phyloP scores from a whole-genome alignment of 371 early-diverging fungal species.

The Batrachochytrium dendrobatidis region DNA sequence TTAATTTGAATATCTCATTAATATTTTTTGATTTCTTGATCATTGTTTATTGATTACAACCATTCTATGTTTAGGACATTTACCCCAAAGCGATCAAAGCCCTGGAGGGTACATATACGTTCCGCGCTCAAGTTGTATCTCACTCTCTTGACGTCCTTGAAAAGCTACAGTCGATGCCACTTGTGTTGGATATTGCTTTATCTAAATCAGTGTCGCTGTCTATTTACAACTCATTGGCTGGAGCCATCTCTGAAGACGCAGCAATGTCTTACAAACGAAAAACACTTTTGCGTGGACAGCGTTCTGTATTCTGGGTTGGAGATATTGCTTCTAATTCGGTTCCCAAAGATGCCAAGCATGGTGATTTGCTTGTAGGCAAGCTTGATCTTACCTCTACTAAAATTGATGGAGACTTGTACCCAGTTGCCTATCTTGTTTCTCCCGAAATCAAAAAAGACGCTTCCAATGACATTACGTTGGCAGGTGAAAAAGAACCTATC shows the following conservation, averaged over 20 bases:
- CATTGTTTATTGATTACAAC: not conserved
- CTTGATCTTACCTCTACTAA: conserved; percentile 44
- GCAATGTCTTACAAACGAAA: conserved; percentile 16
- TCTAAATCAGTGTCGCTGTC: conserved; percentile 50
- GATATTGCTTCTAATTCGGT: conserved; percentile 34
- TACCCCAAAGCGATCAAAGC: conserved; percentile 65
- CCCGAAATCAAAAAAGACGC: conserved; percentile 28
- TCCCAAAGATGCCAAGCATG: conserved; percentile 68
- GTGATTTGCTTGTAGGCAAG: conserved; percentile 71
- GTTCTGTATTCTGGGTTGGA: conserved; percentile 39
- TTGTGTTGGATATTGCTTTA: conserved; percentile 57
- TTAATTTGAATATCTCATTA: too few relatives aligned
- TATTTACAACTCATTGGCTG: conserved; percentile 47
- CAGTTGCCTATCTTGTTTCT: conserved; percentile 49
- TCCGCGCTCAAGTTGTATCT: conserved; percentile 70
- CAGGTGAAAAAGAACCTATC: conserved; percentile 42
- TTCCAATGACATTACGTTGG: not conserved
- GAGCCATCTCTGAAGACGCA: conserved; percentile 30
- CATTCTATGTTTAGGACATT: conserved; percentile 42
- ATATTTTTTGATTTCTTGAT: not conserved
- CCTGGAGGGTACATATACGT: conserved; percentile 77
- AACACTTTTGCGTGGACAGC: conserved; percentile 42
- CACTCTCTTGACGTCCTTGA: conserved; percentile 61
- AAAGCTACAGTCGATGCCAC: conserved; percentile 52
- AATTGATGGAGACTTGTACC: conserved; percentile 55